A percentile compares a stretch with the other conserved stretches of the same genome.
These are phyloP conservation scores for Articulospora tetracladia DNA, from an alignment of 495 filamentous ascomycete species.

Conservation along the genomic window DNA sequence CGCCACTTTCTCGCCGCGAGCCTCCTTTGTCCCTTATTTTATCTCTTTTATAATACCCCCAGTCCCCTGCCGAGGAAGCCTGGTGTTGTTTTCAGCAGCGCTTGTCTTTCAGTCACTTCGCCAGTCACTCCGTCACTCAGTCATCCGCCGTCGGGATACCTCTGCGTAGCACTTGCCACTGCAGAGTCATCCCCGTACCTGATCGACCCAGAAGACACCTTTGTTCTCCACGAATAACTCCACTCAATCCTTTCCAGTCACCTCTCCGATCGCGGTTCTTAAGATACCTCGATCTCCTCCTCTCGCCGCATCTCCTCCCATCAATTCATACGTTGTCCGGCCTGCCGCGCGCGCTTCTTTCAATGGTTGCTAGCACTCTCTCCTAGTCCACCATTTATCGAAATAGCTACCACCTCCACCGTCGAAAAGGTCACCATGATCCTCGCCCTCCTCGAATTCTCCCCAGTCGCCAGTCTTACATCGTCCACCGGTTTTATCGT, in stretches of 20 bases:
- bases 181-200: neutral
- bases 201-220: constrained; percentile 13
- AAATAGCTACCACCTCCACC: constrained; percentile 19
- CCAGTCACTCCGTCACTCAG: neutral
- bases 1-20: constrained; percentile 6
- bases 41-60: constrained; percentile 22
- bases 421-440: constrained; percentile 43
- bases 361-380: constrained; percentile 19
- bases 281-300: neutral
- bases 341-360: constrained; percentile 3
- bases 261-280: constrained; percentile 14
- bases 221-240: constrained; percentile 26
- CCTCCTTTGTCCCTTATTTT: constrained; percentile 19
- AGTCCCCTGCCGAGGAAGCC: constrained; percentile 15
- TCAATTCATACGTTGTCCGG: neutral
- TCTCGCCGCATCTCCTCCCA: neutral
- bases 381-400: constrained; percentile 22
- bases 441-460: constrained; percentile 39
- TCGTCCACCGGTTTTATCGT: constrained; percentile 52
- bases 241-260: constrained; percentile 31
- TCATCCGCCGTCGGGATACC: constrained; percentile 12
- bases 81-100: constrained; percentile 15
- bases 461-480: constrained; percentile 55
- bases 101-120: constrained; percentile 5
- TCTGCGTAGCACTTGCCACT: constrained; percentile 21